Evolutionary conservation across 805 yeast species (phyloP), one percentile per base, ranked within the genome.

Genomic region (Grigorovia humatica): DNA sequence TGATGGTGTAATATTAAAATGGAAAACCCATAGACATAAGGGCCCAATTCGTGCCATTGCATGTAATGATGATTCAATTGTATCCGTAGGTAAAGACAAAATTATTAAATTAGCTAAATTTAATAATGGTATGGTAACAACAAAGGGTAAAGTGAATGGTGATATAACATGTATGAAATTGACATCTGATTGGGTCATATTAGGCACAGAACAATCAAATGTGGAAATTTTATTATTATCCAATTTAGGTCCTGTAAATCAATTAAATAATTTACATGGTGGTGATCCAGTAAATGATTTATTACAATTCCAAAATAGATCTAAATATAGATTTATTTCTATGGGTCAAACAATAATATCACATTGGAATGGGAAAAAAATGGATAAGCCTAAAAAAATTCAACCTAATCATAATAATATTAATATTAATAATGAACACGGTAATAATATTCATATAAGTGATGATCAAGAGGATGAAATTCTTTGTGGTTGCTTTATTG

Each of bases 391-490:
- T 13, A n/a, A 13, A 4, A 38, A 38, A 38, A 13, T 9, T 4
- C 74, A 84, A 3, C 72, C 84, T 58, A 57, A 61, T 1, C 66
- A 63, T 35, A 48, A 50, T 12, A 60, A n/a, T n/a, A n/a, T n/a
- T n/a, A n/a, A n/a, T n/a, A n/a, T n/a, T n/a, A n/a, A n/a, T n/a
- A n/a, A n/a, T n/a, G n/a, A n/a, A n/a, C n/a, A n/a, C n/a, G n/a
- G n/a, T n/a, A n/a, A 57, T 30, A 63, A 81, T 1, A 66, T 83
- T 1, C 69, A 78, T 2, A 76, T 76, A 43, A 82, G 90, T 41
- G 98, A 90, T 55, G 90, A 88, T 63, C 99, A 91, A 69, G 96
- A 85, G 58, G 98, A 91, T 62, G 99, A 91, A 63, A 69, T 91
- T n/a, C 69, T 91, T 44, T 75, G 89, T 51, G 83, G 88, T 59